These are phyloP conservation scores for Papilionanthe hybrid DNA, from an alignment of 116 monocot species.

Conservation along the genomic window DNA sequence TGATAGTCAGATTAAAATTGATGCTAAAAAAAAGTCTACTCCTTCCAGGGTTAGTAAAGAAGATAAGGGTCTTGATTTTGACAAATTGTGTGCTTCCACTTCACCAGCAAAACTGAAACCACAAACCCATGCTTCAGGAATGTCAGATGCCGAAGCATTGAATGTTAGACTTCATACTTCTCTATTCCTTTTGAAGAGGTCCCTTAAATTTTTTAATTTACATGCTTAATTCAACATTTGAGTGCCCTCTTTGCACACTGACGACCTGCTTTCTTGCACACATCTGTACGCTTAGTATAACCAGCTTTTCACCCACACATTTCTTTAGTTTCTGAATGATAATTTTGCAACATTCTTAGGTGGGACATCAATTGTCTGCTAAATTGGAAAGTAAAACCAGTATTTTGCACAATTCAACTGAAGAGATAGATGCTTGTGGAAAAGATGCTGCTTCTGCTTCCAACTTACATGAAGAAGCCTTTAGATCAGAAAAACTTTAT, in stretches of 20 bases:
- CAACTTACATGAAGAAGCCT: not conserved
- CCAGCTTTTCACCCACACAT: not conserved
- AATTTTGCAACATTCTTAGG: not conserved
- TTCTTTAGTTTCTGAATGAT: not conserved
- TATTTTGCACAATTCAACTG: not conserved
- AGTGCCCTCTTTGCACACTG: not conserved
- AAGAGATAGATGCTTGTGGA: not conserved
- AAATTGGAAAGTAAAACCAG: not conserved
- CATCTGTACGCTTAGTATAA: not conserved
- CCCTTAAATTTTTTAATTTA: not conserved
- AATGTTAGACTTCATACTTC: not conserved
- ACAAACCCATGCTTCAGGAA: not conserved
- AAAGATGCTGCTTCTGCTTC: conserved; percentile 5
- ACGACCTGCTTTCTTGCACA: not conserved
- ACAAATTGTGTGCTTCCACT: not conserved
- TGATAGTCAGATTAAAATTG: not conserved
- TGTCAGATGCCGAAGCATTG: not conserved
- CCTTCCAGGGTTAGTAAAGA: conserved; percentile 1
- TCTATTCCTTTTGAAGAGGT: not conserved
- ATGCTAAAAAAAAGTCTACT: not conserved
- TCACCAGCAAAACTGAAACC: not conserved
- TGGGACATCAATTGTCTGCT: not conserved
- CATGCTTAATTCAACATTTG: not conserved
- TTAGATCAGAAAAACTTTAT: not conserved
- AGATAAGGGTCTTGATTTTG: not conserved